Evolutionary conservation across 2,329 filamentous ascomycete species (phyloP).

Genomic region (Colletotrichum tropicicola): DNA sequence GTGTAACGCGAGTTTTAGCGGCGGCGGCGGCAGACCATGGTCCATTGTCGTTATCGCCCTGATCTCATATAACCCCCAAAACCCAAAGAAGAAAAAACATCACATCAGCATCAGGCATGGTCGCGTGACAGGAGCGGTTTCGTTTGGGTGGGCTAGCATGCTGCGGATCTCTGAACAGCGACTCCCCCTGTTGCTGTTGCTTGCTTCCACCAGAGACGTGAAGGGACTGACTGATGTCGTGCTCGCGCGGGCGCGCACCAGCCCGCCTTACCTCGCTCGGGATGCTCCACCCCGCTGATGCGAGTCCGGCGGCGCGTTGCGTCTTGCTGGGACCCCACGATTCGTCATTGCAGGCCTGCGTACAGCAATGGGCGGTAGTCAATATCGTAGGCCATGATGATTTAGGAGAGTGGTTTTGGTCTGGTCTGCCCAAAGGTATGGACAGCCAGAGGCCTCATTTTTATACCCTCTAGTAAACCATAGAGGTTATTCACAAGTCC

Average conservation of each 20-base stretch:
- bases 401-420: too few species aligned
- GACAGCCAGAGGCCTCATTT: too few species aligned
- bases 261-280: background rate
- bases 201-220: too few species aligned
- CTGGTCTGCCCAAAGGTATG: too few species aligned
- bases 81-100: too few species aligned
- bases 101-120: background rate
- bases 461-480: too few species aligned
- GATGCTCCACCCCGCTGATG: background rate
- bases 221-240: background rate
- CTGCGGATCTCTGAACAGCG: background rate
- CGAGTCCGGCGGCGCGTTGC: constrained; percentile 4
- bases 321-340: constrained; percentile 5
- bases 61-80: too few species aligned
- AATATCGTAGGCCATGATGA: too few species aligned
- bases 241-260: background rate
- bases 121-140: background rate
- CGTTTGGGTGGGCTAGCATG: background rate
- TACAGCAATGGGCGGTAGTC: background rate
- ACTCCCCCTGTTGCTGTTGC: background rate
- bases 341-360: constrained; percentile 4
- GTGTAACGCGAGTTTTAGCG: background rate
- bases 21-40: background rate
- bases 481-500: too few species aligned
- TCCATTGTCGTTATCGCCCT: background rate